These are phyloP conservation scores for Neoboletus subvelutipes DNA, from an alignment of 768 basidiomycete genomes.

Conservation along the genomic window DNA sequence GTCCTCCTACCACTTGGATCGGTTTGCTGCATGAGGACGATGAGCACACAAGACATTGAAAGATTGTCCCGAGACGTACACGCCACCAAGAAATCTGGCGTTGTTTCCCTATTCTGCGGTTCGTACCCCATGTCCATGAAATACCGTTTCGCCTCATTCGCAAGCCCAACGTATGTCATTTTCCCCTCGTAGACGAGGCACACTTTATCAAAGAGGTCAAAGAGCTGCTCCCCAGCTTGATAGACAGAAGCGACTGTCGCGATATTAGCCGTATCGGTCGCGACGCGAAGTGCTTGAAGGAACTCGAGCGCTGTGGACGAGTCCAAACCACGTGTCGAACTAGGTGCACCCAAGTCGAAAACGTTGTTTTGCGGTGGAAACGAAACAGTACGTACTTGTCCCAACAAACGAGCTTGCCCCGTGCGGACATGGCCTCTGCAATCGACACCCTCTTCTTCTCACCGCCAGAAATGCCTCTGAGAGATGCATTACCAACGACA, in stretches of 20 bases:
- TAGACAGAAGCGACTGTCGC: constrained; percentile 82
- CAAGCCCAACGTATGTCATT: constrained; percentile 8
- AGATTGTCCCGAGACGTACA: constrained; percentile 35
- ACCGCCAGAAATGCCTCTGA: constrained; percentile 74
- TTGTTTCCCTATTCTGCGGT: constrained; percentile 56
- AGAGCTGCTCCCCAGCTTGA: constrained; percentile 73
- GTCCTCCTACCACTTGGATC: constrained; percentile 57
- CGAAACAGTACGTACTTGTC: constrained; percentile 55
- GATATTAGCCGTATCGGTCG: constrained; percentile 52
- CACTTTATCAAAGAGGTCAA: constrained; percentile 58
- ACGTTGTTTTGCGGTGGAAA: background rate
- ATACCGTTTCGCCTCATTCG: background rate
- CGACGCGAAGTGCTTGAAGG: constrained; percentile 60
- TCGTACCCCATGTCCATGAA: constrained; percentile 36
- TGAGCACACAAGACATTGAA: background rate
- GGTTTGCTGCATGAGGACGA: constrained; percentile 38
- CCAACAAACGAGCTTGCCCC: constrained; percentile 63
- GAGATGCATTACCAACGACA: constrained; percentile 72
- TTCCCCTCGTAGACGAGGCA: constrained; percentile 10
- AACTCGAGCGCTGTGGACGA: constrained; percentile 75
- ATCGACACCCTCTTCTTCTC: constrained; percentile 85
- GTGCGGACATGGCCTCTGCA: constrained; percentile 62
- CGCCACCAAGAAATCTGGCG: constrained; percentile 57
- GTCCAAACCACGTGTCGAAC: constrained; percentile 65
- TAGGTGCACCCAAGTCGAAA: constrained; percentile 26